Evolutionary conservation across 495 filamentous ascomycete species (phyloP).

Genomic region (Aspergillus nanangensis): DNA sequence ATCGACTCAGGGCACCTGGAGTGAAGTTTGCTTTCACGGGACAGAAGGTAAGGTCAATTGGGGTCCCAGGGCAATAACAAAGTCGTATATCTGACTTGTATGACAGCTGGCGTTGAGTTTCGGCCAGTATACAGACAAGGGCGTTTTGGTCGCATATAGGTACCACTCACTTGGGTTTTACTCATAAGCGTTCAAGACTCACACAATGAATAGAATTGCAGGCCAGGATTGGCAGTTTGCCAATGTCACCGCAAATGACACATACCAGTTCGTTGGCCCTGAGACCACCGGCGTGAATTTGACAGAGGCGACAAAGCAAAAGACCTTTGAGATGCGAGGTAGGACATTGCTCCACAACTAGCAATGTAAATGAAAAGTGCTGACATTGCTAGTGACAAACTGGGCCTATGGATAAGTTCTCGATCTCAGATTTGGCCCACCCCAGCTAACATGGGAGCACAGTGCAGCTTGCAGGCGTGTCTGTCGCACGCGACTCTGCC

Average conservation of each 20-base stretch:
- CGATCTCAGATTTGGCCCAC: not conserved
- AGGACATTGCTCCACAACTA: not conserved
- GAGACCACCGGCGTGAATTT: slow-evolving; percentile 16
- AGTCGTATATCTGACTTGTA: not conserved
- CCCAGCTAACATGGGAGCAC: slow-evolving; percentile 13
- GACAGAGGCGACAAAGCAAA: slow-evolving; percentile 13
- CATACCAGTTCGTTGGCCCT: slow-evolving; percentile 54
- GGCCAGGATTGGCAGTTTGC: slow-evolving; percentile 65
- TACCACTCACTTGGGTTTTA: slow-evolving; percentile 3
- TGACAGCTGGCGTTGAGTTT: slow-evolving; percentile 59
- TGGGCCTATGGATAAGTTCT: slow-evolving; percentile 56
- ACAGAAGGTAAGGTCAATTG: slow-evolving; percentile 34
- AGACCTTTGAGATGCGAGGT: slow-evolving; percentile 37
- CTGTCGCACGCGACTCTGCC: slow-evolving; percentile 42
- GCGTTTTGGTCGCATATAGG: slow-evolving; percentile 55
- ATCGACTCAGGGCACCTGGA: slow-evolving; percentile 44
- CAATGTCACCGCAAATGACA: slow-evolving; percentile 57
- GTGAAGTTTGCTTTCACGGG: slow-evolving; percentile 63
- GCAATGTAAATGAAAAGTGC: not conserved
- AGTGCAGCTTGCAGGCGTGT: slow-evolving; percentile 54
- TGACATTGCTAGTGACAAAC: slow-evolving; percentile 51
- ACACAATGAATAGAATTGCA: slow-evolving; percentile 35
- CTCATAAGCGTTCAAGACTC: not conserved
- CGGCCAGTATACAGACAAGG: slow-evolving; percentile 50
- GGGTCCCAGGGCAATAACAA: not conserved